A percentile compares a stretch with the other conserved stretches of the same genome.
These are phyloP conservation scores for Lasiodiplodia sp. DNA, from an alignment of 2,329 filamentous ascomycete genomes.

Conservation along the genomic window DNA sequence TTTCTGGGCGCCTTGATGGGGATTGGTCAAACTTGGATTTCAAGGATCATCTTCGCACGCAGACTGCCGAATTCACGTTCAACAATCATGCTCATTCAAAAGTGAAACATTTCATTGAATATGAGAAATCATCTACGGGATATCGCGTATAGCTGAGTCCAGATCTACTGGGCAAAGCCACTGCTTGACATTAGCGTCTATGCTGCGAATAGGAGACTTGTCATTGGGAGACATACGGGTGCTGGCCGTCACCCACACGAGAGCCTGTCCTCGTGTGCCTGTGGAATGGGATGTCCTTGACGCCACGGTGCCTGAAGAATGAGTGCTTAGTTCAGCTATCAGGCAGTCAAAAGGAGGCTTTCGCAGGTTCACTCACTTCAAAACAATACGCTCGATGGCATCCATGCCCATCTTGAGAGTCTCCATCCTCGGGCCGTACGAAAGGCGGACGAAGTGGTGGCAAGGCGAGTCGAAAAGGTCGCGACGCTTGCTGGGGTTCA, in stretches of 20 bases:
- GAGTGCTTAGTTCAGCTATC: background rate
- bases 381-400: conserved; percentile 49
- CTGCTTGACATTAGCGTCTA: background rate
- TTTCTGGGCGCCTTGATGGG: background rate
- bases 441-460: conserved; percentile 63
- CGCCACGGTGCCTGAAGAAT: conserved; percentile 16
- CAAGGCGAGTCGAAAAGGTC: conserved; percentile 95
- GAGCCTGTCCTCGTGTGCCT: conserved; percentile 17
- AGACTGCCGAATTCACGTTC: background rate
- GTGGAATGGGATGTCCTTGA: conserved; percentile 10
- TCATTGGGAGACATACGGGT: background rate
- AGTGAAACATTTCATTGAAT: background rate
- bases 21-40: background rate
- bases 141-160: background rate
- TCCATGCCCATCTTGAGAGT: conserved; percentile 49
- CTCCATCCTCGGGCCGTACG: conserved; percentile 52
- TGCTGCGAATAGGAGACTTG: too few relatives aligned
- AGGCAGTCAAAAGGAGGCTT: background rate
- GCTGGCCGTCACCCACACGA: conserved; percentile 6
- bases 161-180: conserved; percentile 7
- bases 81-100: background rate
- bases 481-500: conserved; percentile 87
- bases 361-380: conserved; percentile 43
- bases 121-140: conserved; percentile 7
- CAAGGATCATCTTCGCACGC: background rate